Evolutionary conservation across 805 yeast genomes (phyloP), one percentile per base, ranked within the genome.

Genomic region (Candida peoriensis): DNA sequence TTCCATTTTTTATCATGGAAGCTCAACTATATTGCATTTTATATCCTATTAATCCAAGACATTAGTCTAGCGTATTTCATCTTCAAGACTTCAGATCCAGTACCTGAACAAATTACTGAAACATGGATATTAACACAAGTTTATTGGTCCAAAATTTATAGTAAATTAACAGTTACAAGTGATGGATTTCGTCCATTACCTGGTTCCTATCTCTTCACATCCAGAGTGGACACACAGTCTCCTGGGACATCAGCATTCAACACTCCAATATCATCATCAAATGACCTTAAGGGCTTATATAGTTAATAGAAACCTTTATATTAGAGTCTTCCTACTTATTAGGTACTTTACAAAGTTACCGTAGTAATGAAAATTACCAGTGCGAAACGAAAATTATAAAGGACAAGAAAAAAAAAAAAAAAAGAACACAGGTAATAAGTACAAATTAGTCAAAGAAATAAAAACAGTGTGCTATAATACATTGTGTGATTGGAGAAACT

Each of bases 161-260:
- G 25, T 13, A 37, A 30, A 6, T 25, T 32, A 8, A 24, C 13
- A 7, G 32, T 32, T 19, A 26, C 33, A 6, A 31, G 38, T 30
- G 48, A 42, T 33, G 47, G 48, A 5, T 44, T 41, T 28, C 40
- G 30, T 19, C 43, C 50, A 9, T 14, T 38, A 2, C 42, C 42
- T 4, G 41, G 38, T 2, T 37, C 42, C 3, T 39, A 37, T 19
- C 32, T 42, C 6, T 23, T 39, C 21, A 29, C 32, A 26, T 21
- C 18, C 20, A 23, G 18, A 4, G n/a, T n/a, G n/a, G 8, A 19
- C 16, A 16, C 30, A 17, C 16, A 21, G 21, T n/a, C 24, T 5
- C 37, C 33, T 17, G 23, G 10, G 6, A n/a, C 29, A 4, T 30
- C 38, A 15, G 30, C 27, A 18, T 35, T 25, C 32, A 17, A 13